Percentiles rank a stretch among this genome's conserved stretches.
phyloP scores from a whole-genome alignment of 257 asterid genomes.

The Perilla frutescens region DNA sequence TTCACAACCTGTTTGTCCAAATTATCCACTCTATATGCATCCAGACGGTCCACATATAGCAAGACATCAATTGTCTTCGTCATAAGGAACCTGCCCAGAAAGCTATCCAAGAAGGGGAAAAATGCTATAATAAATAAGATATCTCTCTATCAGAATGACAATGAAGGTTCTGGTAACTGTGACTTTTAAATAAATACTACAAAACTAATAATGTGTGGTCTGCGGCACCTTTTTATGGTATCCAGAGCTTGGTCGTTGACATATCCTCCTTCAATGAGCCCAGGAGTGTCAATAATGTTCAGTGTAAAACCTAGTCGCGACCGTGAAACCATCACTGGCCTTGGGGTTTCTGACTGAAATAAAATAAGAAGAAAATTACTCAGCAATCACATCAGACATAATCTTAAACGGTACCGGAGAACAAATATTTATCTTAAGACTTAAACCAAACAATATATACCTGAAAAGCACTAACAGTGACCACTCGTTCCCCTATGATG shows the following conservation, averaged over 20 bases:
- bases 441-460: conserved; percentile 40
- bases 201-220: not conserved
- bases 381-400: not conserved
- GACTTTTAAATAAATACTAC: not conserved
- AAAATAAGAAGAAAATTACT: not conserved
- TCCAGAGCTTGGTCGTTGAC: conserved; percentile 84
- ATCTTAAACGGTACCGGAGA: not conserved
- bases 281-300: conserved; percentile 93
- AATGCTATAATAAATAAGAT: not conserved
- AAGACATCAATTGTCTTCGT: conserved; percentile 90
- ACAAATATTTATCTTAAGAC: conserved; percentile 8
- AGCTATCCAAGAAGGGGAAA: conserved; percentile 28
- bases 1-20: conserved; percentile 87
- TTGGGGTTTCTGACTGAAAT: conserved; percentile 86
- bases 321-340: conserved; percentile 96
- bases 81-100: conserved; percentile 78
- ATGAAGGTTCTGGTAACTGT: not conserved
- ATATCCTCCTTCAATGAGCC: conserved; percentile 95
- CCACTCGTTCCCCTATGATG: conserved; percentile 87
- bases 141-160: not conserved
- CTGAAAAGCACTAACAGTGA: conserved; percentile 95
- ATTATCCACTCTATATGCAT: conserved; percentile 94
- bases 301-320: conserved; percentile 84
- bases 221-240: conserved; percentile 74
- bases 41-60: conserved; percentile 98